Base-by-base conservation (phyloP, 805 yeast genomes). In the Kregervanrija fluxuum region DNA sequence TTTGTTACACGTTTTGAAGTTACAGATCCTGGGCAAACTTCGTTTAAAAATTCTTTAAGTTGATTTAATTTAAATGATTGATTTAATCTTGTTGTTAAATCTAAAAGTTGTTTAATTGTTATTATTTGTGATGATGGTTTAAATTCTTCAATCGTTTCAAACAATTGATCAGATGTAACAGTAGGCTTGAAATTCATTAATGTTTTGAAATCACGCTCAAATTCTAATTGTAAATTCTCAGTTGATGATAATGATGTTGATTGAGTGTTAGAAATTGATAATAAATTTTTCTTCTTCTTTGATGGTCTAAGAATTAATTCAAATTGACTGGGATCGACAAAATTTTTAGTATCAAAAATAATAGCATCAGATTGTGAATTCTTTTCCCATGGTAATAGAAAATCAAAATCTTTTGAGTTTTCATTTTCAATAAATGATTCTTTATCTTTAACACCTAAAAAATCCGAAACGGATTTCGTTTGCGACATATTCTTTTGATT, bases 131-230 rank as follows among this genome's bases (percentile, higher is more conserved):
- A 48, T 3, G 43, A 17, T 1, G 69, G 69, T 42, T 47, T 54
- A 46, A 62, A 45, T 11, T 52, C 47, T 42, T 61, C 65, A 31
- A 65, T 60, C 31, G 50, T 49, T 22, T 43, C 43, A 22, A 56
- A 44, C 30, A 64, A 37, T 30, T 58, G 60, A 11, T 55, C 57
- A 12, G 44, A 46, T 1, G 60, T 47, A 10, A 59, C 42, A 12
- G 48, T 53, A 14, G 54, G 45, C 45, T 57, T 51, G 48, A 62
- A 65, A 3, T 57, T 54, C 55, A 64, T 51, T 16, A 65, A 42
- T 37, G 51, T 56, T 41, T 59, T 54, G 30, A 56, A 46, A 38
- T 57, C 57, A 37, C 62, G 48, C 34, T 56, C 62, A 34, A 61
- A 54, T 43, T 61, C 66, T 11, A 60, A n/a, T 5, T 41, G 35